Conservation (phyloP, 140 eudicot species). For the Cichorium intybus region DNA sequence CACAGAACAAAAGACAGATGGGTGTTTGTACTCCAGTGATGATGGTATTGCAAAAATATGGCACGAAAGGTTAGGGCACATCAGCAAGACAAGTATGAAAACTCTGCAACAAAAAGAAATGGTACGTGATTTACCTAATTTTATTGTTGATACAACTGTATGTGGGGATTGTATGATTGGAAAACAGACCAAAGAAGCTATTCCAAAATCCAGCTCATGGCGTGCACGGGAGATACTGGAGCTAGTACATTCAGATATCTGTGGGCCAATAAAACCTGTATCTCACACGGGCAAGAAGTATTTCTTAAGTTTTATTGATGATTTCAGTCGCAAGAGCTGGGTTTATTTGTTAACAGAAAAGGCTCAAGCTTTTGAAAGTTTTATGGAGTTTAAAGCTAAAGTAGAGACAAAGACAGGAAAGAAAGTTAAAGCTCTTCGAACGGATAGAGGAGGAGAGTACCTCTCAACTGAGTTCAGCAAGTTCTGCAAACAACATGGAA, state of each 20-base stretch:
- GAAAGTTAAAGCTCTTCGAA: neutral
- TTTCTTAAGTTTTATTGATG: constrained; percentile 2
- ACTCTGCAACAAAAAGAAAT: too few species aligned
- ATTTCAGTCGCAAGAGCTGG: constrained; percentile 5
- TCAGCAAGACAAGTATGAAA: too few species aligned
- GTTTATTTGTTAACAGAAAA: neutral
- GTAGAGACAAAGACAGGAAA: neutral
- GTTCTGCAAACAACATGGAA: neutral
- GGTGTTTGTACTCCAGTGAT: too few species aligned
- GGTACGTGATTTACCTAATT: too few species aligned
- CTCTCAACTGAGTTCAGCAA: neutral
- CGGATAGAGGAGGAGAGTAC: too few species aligned
- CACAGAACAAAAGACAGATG: too few species aligned
- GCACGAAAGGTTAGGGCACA: too few species aligned
- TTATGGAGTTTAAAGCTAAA: neutral
- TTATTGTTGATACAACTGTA: too few species aligned
- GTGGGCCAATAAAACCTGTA: too few species aligned
- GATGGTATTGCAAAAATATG: too few species aligned
- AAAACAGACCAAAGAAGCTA: neutral
- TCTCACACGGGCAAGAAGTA: neutral
- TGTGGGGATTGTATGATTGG: too few species aligned
- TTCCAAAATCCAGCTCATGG: neutral
- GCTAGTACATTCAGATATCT: neutral
- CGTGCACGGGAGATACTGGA: neutral
- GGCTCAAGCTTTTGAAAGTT: neutral